Evolutionary conservation across 2,329 filamentous ascomycete species (phyloP), one percentile per base, ranked within the genome.

Genomic region (Lasiodiplodia theobromae): DNA sequence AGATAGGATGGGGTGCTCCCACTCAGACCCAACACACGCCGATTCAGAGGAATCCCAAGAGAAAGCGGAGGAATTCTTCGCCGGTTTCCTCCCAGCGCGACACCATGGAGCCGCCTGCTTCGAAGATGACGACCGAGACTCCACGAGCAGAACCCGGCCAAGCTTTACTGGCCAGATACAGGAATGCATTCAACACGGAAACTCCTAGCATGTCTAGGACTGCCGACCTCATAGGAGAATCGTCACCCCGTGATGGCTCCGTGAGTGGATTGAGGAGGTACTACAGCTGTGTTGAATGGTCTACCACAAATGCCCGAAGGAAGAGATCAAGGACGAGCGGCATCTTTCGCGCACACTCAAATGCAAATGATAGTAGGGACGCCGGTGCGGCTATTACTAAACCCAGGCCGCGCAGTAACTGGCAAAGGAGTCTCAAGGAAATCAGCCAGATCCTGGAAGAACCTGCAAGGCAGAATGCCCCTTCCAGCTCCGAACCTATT

Each of bases 1-100:
- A 88, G 73, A 82, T 90, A 54, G 82, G 84, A 60, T 90, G 88
- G 88, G 84, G 87, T 57, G 47, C 57, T 18, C 44, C 49, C 8
- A 64, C 67, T 14, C 67, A 68, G 25, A 47, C 44, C 2, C 38
- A 12, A 73, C 79, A 8, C 77, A 78, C 47, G 80, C 82, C 23
- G 82, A 82, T 18, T 74, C 83, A 0, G 71, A 49, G 14, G 40
- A 14, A 14, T 10, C 21, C 10, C 40, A 79, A 80, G 66, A 84
- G 83, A 72, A 78, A 83, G 54, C 81, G 82, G 4, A 75, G 79
- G 68, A 85, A 83, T 72, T 85, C 83, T 0, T 85, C 83, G 52
- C 82, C 83, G 1, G 68, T 78, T 71, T 68, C 77, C 2, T 80
- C 79, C 40, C 79, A 82, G 66, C 76, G 81, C 4, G 81, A 82